Evolutionary conservation across 371 early-diverging fungal genomes (phyloP), one percentile per base, ranked within the genome.

Genomic region (Rhizopus delemar): DNA sequence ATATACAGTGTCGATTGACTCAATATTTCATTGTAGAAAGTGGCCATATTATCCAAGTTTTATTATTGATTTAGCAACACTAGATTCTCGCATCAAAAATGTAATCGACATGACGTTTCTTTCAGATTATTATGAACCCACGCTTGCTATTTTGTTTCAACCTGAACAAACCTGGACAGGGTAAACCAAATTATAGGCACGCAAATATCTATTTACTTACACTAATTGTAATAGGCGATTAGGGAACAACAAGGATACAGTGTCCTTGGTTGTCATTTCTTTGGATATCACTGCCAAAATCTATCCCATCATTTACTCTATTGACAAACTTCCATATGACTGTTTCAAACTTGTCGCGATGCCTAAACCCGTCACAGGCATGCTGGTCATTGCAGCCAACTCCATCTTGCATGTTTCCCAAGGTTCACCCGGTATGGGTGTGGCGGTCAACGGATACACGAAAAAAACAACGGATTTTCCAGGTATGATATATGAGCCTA

Each of bases 141-240:
- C 96, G 1, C 78, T 99, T 16, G 97, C 96, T 4, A 88, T 97
- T 56, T 77, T 99, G 56, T 96, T 91, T 71, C 91, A 95, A 66
- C 77, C 89, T 12, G 65, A 80, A 49, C 74, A 86, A 46, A 92
- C 93, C 16, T 95, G 94, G 93, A 86, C 94, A 7, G 96, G 95
- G 92, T 92, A 87, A 71, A 33, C 3, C 16, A 41, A 39, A 28
- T 31, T 36, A 48, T 28, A 22, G 2, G 3, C n/a, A 53, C 2
- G 45, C 32, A 45, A 9, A 12, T 11, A 41, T 2, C 22, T 22
- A 35, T 34, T 5, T 51, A 32, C 13, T 34, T 8, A 35, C 3
- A 22, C 33, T 2, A 16, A 49, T 29, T 33, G 5, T 16, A 2
- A 32, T 60, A 88, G 90, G 7, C 89, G 91, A 16, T 73, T 93